Base-by-base conservation (phyloP, 176 grass and related monocot species). In the Musa acuminata region DNA sequence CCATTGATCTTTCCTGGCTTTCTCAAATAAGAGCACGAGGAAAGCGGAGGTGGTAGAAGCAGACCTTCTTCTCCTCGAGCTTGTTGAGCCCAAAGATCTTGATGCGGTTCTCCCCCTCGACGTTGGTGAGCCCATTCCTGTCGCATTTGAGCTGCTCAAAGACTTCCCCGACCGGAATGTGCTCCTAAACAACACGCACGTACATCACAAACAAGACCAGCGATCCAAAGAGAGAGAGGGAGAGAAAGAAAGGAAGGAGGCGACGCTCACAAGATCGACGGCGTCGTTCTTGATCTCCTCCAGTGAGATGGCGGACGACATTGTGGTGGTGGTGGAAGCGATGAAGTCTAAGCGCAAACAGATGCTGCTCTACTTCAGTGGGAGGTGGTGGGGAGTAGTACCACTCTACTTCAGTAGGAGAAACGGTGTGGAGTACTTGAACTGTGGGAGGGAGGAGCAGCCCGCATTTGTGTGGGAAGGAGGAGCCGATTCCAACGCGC, bases 11-110 rank as follows among this genome's bases (percentile, higher is more conserved):
- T n/a, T 60, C 16, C 57, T 17, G 13, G 57, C 57, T 17, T 60
- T 60, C n/a, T 17, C 65, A 68, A 6, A 23, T 1, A 64, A 2
- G 65, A 68, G 6, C 9, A 35, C 24, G 21, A 48, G 12, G 6
- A 35, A 43, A 35, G 3, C 2, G 19, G 66, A 43, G 66, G 48
- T 48, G 27, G 23, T 58, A 67, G 49, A 10, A 25, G 43, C n/a
- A 50, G 68, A 85, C 83, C 79, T 77, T 96, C 81, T 96, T 92
- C 79, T 96, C 92, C 76, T 96, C 85, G 13, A 96, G 89, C 77
- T 92, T 96, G 87, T 96, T 96, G 23, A 87, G 92, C 13, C 92
- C 89, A 75, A 96, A 96, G 49, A 78, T 72, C 54, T 63, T 25
- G 76, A 96, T 83, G 13, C 89, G 87, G 48, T 71, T 11, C 69